These are phyloP conservation scores for Tricholoma saponaceum DNA, from an alignment of 768 basidiomycete species.

Conservation along the genomic window DNA sequence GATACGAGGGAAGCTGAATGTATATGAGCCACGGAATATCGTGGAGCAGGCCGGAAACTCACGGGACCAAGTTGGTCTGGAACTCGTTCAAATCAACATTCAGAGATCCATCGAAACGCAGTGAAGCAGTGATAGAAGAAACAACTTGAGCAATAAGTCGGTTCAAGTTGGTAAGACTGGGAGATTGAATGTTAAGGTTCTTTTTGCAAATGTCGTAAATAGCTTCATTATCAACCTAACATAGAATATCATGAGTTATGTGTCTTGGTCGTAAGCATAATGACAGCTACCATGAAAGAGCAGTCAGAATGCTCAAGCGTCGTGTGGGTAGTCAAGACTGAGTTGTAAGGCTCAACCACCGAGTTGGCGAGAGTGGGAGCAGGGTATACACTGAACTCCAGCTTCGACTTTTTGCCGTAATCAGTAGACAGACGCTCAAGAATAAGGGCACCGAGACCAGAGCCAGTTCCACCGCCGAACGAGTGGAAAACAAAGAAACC, in stretches of 20 bases:
- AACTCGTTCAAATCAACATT: conserved; percentile 98
- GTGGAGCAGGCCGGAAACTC: conserved; percentile 74
- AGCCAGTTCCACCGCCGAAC: conserved; percentile 98
- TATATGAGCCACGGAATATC: conserved; percentile 39
- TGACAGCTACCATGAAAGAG: conserved; percentile 84
- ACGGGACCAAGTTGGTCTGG: conserved; percentile 98
- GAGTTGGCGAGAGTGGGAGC: conserved; percentile 91
- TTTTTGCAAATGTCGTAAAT: conserved; percentile 99
- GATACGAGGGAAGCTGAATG: conserved; percentile 85
- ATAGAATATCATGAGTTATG: conserved; percentile 5
- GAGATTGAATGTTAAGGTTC: conserved; percentile 79
- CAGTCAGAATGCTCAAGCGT: conserved; percentile 99
- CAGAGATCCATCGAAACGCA: conserved; percentile 95
- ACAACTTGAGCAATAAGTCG: conserved; percentile 98
- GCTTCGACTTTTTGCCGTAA: conserved; percentile 98
- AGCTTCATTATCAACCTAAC: conserved; percentile 82
- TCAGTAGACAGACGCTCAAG: conserved; percentile 95
- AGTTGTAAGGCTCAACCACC: conserved; percentile 98
- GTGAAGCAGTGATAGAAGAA: conserved; percentile 94
- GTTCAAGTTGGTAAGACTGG: conserved; percentile 93
- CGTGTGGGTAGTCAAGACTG: conserved; percentile 94
- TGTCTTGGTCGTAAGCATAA: background rate
- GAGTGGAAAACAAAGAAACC: conserved; percentile 99
- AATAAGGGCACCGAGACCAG: conserved; percentile 94
- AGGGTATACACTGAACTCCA: conserved; percentile 97